A percentile compares a stretch with the other conserved stretches of the same genome.
Evolutionary conservation across 2,329 filamentous ascomycete genomes (phyloP).

Genomic region (Paraconiothyrium sp.): DNA sequence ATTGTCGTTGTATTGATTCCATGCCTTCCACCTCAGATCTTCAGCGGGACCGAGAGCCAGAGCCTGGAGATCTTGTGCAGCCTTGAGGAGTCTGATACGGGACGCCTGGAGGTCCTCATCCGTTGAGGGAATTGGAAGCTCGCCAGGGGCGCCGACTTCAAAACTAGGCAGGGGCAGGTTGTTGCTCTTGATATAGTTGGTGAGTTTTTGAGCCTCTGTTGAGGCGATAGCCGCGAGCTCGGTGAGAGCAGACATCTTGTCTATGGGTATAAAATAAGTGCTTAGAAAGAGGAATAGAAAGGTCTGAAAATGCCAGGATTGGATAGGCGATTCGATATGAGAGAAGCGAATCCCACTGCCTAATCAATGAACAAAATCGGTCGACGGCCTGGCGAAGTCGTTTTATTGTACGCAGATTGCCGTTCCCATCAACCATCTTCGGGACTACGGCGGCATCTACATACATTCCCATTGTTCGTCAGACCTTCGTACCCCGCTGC

Average conservation of each 20-base stretch:
- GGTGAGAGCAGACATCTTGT: slow-evolving; percentile 16
- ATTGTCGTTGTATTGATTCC: slow-evolving; percentile 14
- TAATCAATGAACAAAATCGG: slow-evolving; percentile 5
- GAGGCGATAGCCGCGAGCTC: slow-evolving; percentile 16
- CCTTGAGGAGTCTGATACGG: slow-evolving; percentile 8
- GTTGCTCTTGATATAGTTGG: slow-evolving; percentile 8
- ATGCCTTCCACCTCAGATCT: slow-evolving; percentile 17
- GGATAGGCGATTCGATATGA: slow-evolving; percentile 1
- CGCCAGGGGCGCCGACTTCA: slow-evolving; percentile 3
- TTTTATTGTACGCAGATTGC: slow-evolving; percentile 2
- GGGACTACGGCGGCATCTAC: background rate
- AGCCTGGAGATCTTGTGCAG: slow-evolving; percentile 12
- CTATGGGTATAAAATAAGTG: slow-evolving; percentile 1
- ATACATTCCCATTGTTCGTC: slow-evolving; percentile 1
- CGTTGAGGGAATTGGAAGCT: slow-evolving; percentile 10
- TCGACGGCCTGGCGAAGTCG: background rate
- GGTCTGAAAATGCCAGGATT: background rate
- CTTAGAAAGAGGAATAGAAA: background rate
- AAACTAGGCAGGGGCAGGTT: slow-evolving; percentile 11
- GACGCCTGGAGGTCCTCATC: slow-evolving; percentile 9
- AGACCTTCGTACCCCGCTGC: slow-evolving; percentile 2
- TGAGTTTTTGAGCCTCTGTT: slow-evolving; percentile 9
- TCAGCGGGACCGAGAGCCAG: slow-evolving; percentile 14
- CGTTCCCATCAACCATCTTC: background rate
- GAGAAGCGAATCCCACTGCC: slow-evolving; percentile 1